phyloP scores from a whole-genome alignment of 2,329 filamentous ascomycete genomes.

The Paraconiothyrium brasiliense region DNA sequence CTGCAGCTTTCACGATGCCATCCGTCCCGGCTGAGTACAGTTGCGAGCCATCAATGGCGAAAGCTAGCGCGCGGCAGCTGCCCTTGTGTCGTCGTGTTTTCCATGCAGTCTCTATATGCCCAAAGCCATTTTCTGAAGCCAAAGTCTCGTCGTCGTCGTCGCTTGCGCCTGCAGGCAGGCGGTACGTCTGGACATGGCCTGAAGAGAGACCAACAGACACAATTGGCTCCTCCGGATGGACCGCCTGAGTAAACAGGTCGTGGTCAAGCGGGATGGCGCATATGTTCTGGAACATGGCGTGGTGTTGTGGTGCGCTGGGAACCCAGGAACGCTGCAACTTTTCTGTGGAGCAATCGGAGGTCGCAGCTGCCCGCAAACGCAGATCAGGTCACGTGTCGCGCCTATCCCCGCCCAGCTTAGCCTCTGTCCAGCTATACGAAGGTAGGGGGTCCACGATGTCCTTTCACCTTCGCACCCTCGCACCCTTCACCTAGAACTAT shows the following conservation, averaged over 20 bases:
- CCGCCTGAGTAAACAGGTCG: constrained; percentile 87
- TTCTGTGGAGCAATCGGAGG: constrained; percentile 31
- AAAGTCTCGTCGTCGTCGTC: constrained; percentile 62
- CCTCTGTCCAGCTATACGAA: background rate
- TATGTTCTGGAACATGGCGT: constrained; percentile 86
- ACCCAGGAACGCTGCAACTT: constrained; percentile 22
- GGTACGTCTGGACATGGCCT: constrained; percentile 86
- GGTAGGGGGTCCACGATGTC: no score
- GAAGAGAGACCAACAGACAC: constrained; percentile 85
- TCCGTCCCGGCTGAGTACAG: constrained; percentile 69
- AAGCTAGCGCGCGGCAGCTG: constrained; percentile 84
- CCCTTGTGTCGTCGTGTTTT: constrained; percentile 90
- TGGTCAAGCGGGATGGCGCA: constrained; percentile 86
- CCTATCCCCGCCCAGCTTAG: background rate
- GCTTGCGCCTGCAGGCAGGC: constrained; percentile 69
- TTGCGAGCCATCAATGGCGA: constrained; percentile 79
- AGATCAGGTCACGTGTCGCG: constrained; percentile 5
- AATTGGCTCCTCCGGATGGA: constrained; percentile 85
- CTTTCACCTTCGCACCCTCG: background rate
- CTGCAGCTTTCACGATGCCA: constrained; percentile 70
- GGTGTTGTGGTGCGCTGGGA: constrained; percentile 12
- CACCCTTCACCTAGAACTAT: background rate
- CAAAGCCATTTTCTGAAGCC: constrained; percentile 68
- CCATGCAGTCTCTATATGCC: constrained; percentile 85
- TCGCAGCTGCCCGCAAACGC: background rate